A percentile compares a stretch with the other conserved stretches of the same genome.
Evolutionary conservation across 2,329 filamentous ascomycete species (phyloP).

Genomic region (Periconia macrospinosa): DNA sequence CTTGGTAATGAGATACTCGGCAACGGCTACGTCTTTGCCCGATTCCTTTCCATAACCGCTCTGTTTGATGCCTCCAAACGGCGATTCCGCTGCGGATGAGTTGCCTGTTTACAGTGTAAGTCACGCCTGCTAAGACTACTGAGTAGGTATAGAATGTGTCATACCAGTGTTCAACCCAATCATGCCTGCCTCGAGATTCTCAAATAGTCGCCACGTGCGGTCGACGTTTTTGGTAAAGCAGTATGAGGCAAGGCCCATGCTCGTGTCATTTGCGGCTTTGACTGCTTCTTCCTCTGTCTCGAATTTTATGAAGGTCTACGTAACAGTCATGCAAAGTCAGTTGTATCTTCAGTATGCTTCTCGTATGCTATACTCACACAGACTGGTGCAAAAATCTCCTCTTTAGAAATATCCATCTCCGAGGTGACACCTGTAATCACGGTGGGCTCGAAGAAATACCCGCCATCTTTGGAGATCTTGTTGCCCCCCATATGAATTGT

Average conservation of each 20-base stretch:
- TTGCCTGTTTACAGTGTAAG: constrained; percentile 49
- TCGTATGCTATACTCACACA: constrained; percentile 10
- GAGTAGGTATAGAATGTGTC: not conserved
- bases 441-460: constrained; percentile 72
- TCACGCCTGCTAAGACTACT: not conserved
- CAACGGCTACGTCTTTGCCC: constrained; percentile 66
- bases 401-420: constrained; percentile 59
- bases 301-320: constrained; percentile 62
- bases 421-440: constrained; percentile 62
- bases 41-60: constrained; percentile 69
- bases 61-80: constrained; percentile 70
- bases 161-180: constrained; percentile 65
- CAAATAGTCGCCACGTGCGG: constrained; percentile 65
- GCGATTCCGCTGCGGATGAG: constrained; percentile 66
- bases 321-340: constrained; percentile 19
- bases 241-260: constrained; percentile 68
- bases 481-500: constrained; percentile 65
- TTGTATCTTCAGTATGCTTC: not conserved
- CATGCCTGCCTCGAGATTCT: constrained; percentile 71
- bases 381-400: constrained; percentile 69
- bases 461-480: constrained; percentile 49
- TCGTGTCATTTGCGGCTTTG: constrained; percentile 61
- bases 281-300: constrained; percentile 68
- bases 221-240: constrained; percentile 70
- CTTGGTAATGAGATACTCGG: constrained; percentile 66